These are phyloP conservation scores for Lyophyllum atratum DNA, from an alignment of 768 basidiomycete genomes.

Conservation along the genomic window DNA sequence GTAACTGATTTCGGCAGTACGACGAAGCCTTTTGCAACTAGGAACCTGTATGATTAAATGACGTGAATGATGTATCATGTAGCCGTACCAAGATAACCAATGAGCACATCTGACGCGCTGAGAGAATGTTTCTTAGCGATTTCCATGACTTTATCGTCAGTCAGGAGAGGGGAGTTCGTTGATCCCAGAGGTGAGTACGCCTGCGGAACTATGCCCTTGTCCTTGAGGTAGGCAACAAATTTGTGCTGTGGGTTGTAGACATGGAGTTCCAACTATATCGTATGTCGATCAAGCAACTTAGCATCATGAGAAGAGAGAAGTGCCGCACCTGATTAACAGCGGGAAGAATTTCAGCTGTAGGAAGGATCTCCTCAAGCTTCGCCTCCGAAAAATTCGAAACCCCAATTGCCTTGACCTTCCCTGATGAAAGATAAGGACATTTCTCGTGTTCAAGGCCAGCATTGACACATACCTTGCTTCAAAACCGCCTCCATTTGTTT, in stretches of 20 bases:
- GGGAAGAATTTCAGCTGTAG: constrained; percentile 66
- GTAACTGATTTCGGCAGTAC: constrained; percentile 81
- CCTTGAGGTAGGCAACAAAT: constrained; percentile 60
- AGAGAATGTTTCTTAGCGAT: constrained; percentile 62
- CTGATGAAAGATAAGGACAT: constrained; percentile 30
- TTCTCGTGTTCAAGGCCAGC: background rate
- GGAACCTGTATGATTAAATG: constrained; percentile 9
- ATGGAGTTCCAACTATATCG: constrained; percentile 71
- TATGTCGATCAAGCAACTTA: background rate
- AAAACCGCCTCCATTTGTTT: constrained; percentile 77
- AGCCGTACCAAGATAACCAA: constrained; percentile 62
- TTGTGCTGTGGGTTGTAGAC: constrained; percentile 76
- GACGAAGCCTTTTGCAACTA: constrained; percentile 66
- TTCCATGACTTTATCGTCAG: constrained; percentile 57
- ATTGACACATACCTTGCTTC: constrained; percentile 50
- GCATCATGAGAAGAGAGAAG: background rate
- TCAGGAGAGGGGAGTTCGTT: constrained; percentile 62
- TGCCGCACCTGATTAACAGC: constrained; percentile 67
- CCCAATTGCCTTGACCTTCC: constrained; percentile 70
- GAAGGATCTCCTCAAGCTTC: constrained; percentile 70
- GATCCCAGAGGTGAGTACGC: constrained; percentile 85
- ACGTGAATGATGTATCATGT: background rate
- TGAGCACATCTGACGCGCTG: constrained; percentile 55
- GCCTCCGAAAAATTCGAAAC: constrained; percentile 75
- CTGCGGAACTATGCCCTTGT: constrained; percentile 68